Evolutionary conservation across 2,329 filamentous ascomycete genomes (phyloP).

Genomic region (Parasarocladium wereldwijsianum): DNA sequence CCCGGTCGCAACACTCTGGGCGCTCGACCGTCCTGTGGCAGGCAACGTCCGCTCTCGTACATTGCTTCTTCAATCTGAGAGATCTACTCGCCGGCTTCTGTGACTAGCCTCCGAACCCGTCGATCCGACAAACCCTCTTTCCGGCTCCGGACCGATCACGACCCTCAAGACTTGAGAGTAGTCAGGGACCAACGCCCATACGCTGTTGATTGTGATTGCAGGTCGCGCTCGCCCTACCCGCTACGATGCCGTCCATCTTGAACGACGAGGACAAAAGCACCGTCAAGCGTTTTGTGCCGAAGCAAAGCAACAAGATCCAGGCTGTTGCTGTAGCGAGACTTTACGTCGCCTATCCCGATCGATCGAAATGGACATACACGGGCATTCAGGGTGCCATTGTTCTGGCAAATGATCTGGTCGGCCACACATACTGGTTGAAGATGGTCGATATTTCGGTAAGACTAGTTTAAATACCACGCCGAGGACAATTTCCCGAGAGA

Average conservation of each 20-base stretch:
- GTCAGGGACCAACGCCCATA: too few relatives aligned
- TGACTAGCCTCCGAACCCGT: too few relatives aligned
- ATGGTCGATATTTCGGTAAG: conserved; percentile 85
- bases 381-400: conserved; percentile 85
- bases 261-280: conserved; percentile 91
- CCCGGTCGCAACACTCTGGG: too few relatives aligned
- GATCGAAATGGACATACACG: conserved; percentile 81
- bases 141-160: too few relatives aligned
- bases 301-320: conserved; percentile 92
- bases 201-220: too few relatives aligned
- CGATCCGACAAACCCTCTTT: too few relatives aligned
- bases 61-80: too few relatives aligned
- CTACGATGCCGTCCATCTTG: conserved; percentile 51
- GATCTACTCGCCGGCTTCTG: too few relatives aligned
- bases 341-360: conserved; percentile 82
- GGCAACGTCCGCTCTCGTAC: too few relatives aligned
- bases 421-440: conserved; percentile 95
- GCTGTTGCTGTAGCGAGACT: conserved; percentile 86
- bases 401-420: conserved; percentile 84
- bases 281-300: conserved; percentile 87
- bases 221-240: conserved; percentile 1
- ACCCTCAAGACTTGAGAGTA: too few relatives aligned
- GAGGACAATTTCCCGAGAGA: too few relatives aligned
- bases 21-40: too few relatives aligned
- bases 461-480: conserved; percentile 9